A percentile compares a stretch with the other conserved stretches of the same genome.
These are phyloP conservation scores for Debaryomyces subglobosus DNA, from an alignment of 1,139 yeast genomes.

Conservation along the genomic window DNA sequence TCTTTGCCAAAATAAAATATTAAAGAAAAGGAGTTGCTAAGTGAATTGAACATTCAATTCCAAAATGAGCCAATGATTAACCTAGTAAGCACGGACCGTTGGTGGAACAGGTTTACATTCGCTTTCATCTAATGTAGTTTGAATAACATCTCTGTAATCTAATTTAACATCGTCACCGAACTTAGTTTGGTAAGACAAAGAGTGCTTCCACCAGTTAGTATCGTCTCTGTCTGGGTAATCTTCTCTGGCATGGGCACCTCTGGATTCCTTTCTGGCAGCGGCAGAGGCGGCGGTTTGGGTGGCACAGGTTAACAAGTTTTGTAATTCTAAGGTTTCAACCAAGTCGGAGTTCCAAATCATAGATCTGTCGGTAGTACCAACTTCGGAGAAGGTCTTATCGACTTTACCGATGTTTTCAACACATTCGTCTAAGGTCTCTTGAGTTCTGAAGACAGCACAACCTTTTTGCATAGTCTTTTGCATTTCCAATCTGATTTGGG, in stretches of 20 bases:
- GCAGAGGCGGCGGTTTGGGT: constrained; percentile 95
- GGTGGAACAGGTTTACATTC: constrained; percentile 98
- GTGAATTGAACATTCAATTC: constrained; percentile 6
- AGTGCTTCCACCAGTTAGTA: constrained; percentile 96
- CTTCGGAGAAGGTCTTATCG: constrained; percentile 66
- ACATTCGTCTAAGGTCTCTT: constrained; percentile 90
- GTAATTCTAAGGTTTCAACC: constrained; percentile 94
- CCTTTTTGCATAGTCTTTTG: constrained; percentile 96
- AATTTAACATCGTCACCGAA: constrained; percentile 74
- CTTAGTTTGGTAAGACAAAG: constrained; percentile 84
- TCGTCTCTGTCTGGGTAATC: constrained; percentile 97
- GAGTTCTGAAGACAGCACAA: constrained; percentile 95
- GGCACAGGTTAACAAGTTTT: constrained; percentile 96
- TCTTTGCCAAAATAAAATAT: neutral
- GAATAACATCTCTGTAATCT: constrained; percentile 85
- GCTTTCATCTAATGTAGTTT: constrained; percentile 80
- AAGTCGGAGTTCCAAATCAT: constrained; percentile 99
- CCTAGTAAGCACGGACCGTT: constrained; percentile 86
- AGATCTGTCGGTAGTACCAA: constrained; percentile 91
- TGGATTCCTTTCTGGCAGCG: constrained; percentile 93
- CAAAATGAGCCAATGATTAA: neutral
- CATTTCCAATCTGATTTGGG: constrained; percentile 89
- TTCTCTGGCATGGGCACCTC: constrained; percentile 99
- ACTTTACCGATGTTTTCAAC: constrained; percentile 75
- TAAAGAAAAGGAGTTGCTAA: neutral